These are phyloP conservation scores for Punica granatum DNA, from an alignment of 345 rosid genomes.

Conservation along the genomic window DNA sequence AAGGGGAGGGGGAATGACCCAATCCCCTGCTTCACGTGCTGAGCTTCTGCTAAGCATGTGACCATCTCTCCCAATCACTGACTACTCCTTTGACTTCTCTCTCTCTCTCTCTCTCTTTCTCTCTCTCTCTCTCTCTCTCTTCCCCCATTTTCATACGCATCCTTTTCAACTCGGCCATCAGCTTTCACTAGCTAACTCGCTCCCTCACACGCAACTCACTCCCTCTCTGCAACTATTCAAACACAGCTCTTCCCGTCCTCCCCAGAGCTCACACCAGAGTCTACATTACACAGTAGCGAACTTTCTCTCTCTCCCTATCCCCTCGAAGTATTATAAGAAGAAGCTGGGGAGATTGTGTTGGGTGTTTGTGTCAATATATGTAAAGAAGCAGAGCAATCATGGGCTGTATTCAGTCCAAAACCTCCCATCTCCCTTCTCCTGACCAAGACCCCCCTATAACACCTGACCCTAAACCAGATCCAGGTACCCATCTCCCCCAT, in stretches of 20 bases:
- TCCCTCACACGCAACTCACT: background rate
- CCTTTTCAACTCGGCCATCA: background rate
- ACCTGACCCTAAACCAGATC: slow-evolving; percentile 50
- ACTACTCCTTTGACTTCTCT: background rate
- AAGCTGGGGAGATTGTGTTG: background rate
- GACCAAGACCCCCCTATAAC: slow-evolving; percentile 54
- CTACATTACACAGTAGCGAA: background rate
- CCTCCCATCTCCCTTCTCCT: slow-evolving; percentile 57
- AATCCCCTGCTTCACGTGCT: slow-evolving; percentile 23
- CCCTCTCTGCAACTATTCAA: slow-evolving; percentile 1
- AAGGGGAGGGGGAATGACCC: background rate
- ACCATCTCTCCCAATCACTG: slow-evolving; percentile 4
- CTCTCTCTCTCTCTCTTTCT: slow-evolving; percentile 3
- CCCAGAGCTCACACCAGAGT: background rate
- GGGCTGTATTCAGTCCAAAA: slow-evolving; percentile 96
- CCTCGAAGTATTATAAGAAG: background rate
- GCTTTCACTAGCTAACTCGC: slow-evolving; percentile 1
- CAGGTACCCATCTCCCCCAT: slow-evolving; percentile 25
- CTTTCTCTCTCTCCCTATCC: background rate
- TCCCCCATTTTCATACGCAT: background rate
- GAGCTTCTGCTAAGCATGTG: slow-evolving; percentile 27
- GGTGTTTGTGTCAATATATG: slow-evolving; percentile 1
- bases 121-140: background rate
- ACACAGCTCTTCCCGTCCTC: background rate
- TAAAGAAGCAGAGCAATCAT: slow-evolving; percentile 22